A percentile compares a stretch with the other conserved stretches of the same genome.
phyloP scores from a whole-genome alignment of 768 basidiomycete genomes.

The Russula ochroleuca region DNA sequence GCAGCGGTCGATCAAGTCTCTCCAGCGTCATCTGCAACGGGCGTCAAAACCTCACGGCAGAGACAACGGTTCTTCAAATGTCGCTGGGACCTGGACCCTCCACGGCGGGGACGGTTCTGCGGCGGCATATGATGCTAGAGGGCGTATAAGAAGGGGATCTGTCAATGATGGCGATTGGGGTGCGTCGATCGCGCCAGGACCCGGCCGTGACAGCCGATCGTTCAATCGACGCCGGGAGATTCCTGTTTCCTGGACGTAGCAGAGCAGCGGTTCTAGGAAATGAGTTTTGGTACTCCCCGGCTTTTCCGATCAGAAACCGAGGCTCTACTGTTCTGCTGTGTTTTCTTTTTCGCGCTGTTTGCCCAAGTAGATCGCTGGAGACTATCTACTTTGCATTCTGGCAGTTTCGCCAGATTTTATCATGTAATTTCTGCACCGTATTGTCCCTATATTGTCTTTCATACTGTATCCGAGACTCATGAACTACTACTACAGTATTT shows the following conservation, averaged over 20 bases:
- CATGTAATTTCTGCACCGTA: constrained; percentile 4
- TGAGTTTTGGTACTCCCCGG: background rate
- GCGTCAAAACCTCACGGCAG: background rate
- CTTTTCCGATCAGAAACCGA: background rate
- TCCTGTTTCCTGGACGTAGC: constrained; percentile 21
- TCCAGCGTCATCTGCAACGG: constrained; percentile 56
- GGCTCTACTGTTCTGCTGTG: background rate
- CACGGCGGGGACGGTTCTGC: constrained; percentile 1
- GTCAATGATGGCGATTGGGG: constrained; percentile 26
- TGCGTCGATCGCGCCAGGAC: background rate
- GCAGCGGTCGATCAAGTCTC: constrained; percentile 68
- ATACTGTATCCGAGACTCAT: constrained; percentile 8
- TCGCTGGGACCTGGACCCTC: background rate
- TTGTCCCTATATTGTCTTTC: background rate
- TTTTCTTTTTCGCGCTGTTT: background rate
- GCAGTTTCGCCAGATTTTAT: background rate
- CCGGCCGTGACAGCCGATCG: constrained; percentile 9
- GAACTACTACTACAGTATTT: constrained; percentile 3
- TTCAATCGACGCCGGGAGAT: constrained; percentile 15
- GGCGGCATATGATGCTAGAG: background rate
- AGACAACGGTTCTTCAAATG: background rate
- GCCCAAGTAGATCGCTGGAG: background rate
- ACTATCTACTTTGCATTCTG: background rate
- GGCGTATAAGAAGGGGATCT: constrained; percentile 24
- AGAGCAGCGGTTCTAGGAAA: constrained; percentile 2